Base-by-base conservation (phyloP, 2,329 filamentous ascomycete species). In the Ophiocordyceps camponoti-leonardi region DNA sequence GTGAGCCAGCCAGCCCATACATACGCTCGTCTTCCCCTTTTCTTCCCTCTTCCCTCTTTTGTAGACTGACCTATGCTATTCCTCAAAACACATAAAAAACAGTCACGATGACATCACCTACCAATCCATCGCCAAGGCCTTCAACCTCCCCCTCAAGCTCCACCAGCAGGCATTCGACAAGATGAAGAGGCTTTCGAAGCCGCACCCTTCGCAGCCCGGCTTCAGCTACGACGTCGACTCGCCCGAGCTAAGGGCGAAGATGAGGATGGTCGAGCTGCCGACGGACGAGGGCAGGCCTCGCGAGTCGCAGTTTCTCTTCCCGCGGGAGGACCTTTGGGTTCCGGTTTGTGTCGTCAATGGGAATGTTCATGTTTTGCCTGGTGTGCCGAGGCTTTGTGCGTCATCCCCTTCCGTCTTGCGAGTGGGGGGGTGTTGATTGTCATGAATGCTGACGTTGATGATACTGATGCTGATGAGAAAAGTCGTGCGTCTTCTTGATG, bases 61-160 rank as follows among this genome's bases (percentile, higher is more conserved):
- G n/a, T n/a, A n/a, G n/a, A n/a, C n/a, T n/a, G n/a, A n/a, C n/a
- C n/a, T n/a, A n/a, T n/a, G n/a, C n/a, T n/a, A n/a, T n/a, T n/a
- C n/a, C 22, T 23, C 22, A 23, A 23, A 23, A 4, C 22, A n/a
- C n/a, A n/a, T n/a, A n/a, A n/a, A n/a, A n/a, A 23, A 23, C 45
- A 93, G 86, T 46, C 90, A 96, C 68, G 92, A 98, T 63, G 92
- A 98, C 60, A 96, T 96, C 54, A 96, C 92, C 23, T 98, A 98
- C 66, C 73, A 84, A 58, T 90, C 86, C 37, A 93, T 98, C 60
- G 88, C 86, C 51, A 87, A 86, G 60, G 92, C 88, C 8, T 96
- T 95, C 61, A 66, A 69, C 41, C 70, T 95, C 8, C 75, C 80
- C 14, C 68, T 96, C 18, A 74, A 80, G 52, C 72, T 94, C 26